phyloP scores from a whole-genome alignment of 78 protist genomes.

The Bodo saltans region DNA sequence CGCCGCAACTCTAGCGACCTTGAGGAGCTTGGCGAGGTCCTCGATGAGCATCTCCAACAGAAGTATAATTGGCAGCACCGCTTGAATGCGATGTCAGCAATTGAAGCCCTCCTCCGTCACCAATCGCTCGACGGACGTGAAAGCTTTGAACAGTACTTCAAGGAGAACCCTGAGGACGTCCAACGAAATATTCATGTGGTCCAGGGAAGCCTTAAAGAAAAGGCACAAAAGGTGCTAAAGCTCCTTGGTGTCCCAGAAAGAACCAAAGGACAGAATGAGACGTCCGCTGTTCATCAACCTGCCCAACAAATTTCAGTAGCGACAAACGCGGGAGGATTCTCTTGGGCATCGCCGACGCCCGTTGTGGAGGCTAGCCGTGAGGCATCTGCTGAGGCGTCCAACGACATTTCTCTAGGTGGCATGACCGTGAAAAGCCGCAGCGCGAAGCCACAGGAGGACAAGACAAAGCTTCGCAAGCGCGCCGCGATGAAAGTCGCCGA shows the following conservation, averaged over 20 bases:
- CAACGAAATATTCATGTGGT: slow-evolving; percentile 6
- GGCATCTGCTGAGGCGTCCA: neutral
- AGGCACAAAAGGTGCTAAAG: neutral
- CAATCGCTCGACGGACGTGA: neutral
- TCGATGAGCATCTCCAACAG: slow-evolving; percentile 14
- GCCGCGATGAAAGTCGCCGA: too few species aligned
- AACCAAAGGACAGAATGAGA: neutral
- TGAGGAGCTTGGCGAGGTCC: neutral
- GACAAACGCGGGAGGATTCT: neutral
- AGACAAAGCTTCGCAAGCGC: neutral
- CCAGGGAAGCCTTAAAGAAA: slow-evolving; percentile 4
- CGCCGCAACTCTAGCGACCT: neutral
- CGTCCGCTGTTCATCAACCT: neutral
- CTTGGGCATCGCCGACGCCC: too few species aligned
- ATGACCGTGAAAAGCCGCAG: neutral
- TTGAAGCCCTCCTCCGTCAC: neutral
- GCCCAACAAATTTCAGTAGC: neutral
- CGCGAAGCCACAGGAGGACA: neutral
- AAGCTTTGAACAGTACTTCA: neutral
- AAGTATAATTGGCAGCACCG: slow-evolving; percentile 14
- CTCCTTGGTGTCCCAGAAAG: neutral
- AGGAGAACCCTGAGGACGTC: slow-evolving; percentile 30
- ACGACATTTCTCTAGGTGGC: neutral
- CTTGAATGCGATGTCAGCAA: neutral
- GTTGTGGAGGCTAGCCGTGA: neutral